Percentiles rank a stretch among this genome's conserved stretches.
These are phyloP conservation scores for Phaffia australis DNA, from an alignment of 768 basidiomycete species.

Conservation along the genomic window DNA sequence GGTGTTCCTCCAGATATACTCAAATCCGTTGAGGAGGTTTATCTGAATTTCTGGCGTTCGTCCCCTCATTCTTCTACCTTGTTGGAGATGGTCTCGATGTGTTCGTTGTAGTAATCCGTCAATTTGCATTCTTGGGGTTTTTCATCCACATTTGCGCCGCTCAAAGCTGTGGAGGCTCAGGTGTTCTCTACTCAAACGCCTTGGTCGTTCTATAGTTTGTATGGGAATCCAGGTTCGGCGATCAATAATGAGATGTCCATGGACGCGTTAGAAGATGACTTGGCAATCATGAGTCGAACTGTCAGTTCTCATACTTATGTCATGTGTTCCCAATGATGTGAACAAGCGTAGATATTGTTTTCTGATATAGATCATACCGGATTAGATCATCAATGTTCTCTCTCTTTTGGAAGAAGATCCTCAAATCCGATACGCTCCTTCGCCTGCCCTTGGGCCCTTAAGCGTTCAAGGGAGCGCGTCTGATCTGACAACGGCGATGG, in stretches of 20 bases:
- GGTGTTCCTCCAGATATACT: slow-evolving; percentile 68
- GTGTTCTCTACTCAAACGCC: slow-evolving; percentile 71
- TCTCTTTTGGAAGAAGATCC: slow-evolving; percentile 86
- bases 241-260: slow-evolving; percentile 56
- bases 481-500: slow-evolving; percentile 28
- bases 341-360: no score
- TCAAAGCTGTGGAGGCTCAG: slow-evolving; percentile 69
- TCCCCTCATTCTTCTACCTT: slow-evolving; percentile 16
- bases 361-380: not conserved
- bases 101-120: not conserved
- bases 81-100: not conserved
- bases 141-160: not conserved
- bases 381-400: slow-evolving; percentile 71
- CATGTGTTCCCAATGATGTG: not conserved
- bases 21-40: slow-evolving; percentile 71
- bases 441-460: slow-evolving; percentile 78
- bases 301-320: slow-evolving; percentile 30
- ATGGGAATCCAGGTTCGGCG: slow-evolving; percentile 57
- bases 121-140: not conserved
- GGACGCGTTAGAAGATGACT: slow-evolving; percentile 73
- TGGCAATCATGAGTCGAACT: slow-evolving; percentile 49
- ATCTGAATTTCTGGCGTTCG: slow-evolving; percentile 86
- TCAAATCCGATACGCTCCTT: slow-evolving; percentile 73
- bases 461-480: slow-evolving; percentile 44
- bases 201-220: slow-evolving; percentile 73